Conservation (phyloP, 2,329 filamentous ascomycete genomes). For the Cladobotryum protrusum region DNA sequence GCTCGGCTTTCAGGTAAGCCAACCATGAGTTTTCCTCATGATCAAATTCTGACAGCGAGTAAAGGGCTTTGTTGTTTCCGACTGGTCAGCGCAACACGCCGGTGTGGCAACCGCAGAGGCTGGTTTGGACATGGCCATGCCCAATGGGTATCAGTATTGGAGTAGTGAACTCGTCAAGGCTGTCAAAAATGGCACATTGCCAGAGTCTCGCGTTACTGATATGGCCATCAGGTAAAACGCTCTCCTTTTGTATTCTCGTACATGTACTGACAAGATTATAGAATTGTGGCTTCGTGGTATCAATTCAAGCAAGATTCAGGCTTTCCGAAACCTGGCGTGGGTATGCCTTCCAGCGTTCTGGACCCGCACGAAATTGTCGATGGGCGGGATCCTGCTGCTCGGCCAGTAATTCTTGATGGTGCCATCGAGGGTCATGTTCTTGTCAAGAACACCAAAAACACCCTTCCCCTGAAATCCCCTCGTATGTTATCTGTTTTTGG, state of each 20-base stretch:
- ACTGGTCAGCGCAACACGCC: conserved; percentile 62
- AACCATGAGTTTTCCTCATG: neutral
- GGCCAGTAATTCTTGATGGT: conserved; percentile 41
- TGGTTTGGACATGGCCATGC: conserved; percentile 70
- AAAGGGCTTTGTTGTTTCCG: conserved; percentile 59
- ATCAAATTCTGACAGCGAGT: conserved; percentile 14
- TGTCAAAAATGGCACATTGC: conserved; percentile 54
- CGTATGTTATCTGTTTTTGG: conserved; percentile 53
- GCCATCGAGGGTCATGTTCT: conserved; percentile 59
- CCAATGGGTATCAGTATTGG: conserved; percentile 37
- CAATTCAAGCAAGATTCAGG: conserved; percentile 45
- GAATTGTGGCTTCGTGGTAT: conserved; percentile 50
- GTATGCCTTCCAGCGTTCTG: conserved; percentile 44
- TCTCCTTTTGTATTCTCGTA: neutral
- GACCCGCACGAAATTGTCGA: conserved; percentile 48
- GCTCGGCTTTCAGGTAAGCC: conserved; percentile 43
- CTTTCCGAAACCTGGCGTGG: conserved; percentile 42
- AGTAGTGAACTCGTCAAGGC: conserved; percentile 50
- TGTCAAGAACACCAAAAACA: conserved; percentile 52
- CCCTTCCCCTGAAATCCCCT: conserved; percentile 48
- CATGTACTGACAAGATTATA: conserved; percentile 7
- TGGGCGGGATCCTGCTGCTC: conserved; percentile 42
- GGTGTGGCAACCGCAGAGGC: conserved; percentile 56
- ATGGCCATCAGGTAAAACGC: conserved; percentile 45
- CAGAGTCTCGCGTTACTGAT: conserved; percentile 50